Conservation (phyloP, 768 basidiomycete species). For the Erythrobasidium yunnanense region DNA sequence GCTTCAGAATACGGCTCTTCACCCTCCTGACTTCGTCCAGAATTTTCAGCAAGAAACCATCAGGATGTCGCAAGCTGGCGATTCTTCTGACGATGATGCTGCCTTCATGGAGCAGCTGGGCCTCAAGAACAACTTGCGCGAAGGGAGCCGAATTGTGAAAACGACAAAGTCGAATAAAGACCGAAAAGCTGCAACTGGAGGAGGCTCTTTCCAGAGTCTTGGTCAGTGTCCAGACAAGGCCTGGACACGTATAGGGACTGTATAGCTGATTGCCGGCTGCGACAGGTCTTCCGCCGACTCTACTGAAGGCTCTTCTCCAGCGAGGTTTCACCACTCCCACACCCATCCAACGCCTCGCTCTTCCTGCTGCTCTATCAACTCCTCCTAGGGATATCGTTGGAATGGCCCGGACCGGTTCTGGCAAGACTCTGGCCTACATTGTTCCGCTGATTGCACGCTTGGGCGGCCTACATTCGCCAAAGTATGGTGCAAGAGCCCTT, state of each 20-base stretch:
- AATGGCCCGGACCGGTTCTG: constrained; percentile 96
- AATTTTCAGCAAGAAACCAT: too few species aligned
- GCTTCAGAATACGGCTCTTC: too few species aligned
- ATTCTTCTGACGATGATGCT: neutral
- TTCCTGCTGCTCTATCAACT: constrained; percentile 68
- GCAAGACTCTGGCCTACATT: constrained; percentile 93
- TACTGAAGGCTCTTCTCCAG: constrained; percentile 74
- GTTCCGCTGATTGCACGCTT: constrained; percentile 80
- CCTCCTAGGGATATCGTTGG: constrained; percentile 89
- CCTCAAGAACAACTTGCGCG: constrained; percentile 57
- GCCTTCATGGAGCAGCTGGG: constrained; percentile 18
- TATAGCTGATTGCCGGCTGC: constrained; percentile 43
- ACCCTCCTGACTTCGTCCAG: too few species aligned
- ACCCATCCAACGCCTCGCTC: constrained; percentile 82
- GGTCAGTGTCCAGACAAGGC: constrained; percentile 47
- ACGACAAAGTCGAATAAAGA: constrained; percentile 54
- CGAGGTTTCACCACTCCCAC: constrained; percentile 91
- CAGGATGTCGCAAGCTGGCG: neutral
- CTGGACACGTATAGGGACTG: too few species aligned
- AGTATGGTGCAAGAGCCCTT: constrained; percentile 53
- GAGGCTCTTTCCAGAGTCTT: constrained; percentile 94
- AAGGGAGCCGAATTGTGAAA: constrained; percentile 60
- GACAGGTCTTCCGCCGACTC: constrained; percentile 66
- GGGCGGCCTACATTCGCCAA: constrained; percentile 62
- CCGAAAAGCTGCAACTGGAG: constrained; percentile 62